phyloP scores from a whole-genome alignment of 176 grass and related monocot genomes.

The Carex pumila region DNA sequence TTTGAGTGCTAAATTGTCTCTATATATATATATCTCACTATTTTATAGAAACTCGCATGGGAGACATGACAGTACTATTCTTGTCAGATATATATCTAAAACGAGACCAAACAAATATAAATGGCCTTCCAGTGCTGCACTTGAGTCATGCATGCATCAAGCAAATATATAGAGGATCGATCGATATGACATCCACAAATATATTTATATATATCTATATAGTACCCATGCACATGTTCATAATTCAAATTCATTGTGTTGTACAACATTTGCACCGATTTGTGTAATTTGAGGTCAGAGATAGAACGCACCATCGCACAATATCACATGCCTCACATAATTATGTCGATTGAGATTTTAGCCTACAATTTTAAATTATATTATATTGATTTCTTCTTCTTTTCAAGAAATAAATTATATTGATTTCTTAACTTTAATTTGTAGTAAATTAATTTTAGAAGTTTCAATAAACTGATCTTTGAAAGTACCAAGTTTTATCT shows the following conservation, averaged over 20 bases:
- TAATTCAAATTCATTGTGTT: neutral
- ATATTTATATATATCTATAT: no score
- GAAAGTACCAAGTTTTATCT: neutral
- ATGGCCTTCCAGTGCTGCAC: neutral
- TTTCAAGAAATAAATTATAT: no score
- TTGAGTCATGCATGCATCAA: neutral
- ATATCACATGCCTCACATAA: neutral
- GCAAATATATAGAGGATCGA: neutral
- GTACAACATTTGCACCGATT: neutral
- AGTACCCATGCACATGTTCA: neutral
- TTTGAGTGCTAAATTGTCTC: neutral
- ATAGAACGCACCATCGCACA: neutral
- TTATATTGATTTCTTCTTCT: no score
- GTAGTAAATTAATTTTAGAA: neutral
- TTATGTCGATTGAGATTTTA: neutral
- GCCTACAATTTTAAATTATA: no score
- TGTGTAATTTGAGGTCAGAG: neutral
- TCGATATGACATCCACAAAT: neutral
- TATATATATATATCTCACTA: neutral
- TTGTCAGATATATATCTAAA: neutral
- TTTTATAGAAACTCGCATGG: neutral
- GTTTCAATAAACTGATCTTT: neutral
- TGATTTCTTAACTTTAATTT: no score
- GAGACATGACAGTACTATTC: neutral
- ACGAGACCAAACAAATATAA: neutral